Evolutionary conservation across 2,329 filamentous ascomycete genomes (phyloP), one percentile per base, ranked within the genome.

Genomic region (Nigrospora osmanthi): DNA sequence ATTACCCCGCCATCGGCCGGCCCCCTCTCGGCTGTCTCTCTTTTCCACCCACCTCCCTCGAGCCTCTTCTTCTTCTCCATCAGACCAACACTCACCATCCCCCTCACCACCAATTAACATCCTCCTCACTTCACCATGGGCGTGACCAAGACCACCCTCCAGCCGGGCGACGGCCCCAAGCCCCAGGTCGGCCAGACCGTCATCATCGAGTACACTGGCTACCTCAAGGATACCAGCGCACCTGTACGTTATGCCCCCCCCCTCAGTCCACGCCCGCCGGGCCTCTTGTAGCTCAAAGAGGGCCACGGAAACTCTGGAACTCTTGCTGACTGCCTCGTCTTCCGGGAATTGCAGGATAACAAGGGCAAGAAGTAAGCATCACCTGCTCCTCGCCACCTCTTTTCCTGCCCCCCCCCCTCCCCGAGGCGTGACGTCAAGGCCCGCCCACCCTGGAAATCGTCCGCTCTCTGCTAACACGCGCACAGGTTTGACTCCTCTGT

Each of bases 141-240:
- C 65, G 87, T 95, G 59, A 76, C 72, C 48, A 94, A 89, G 74
- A 76, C 73, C 41, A 66, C 78, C 51, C 64, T 83, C 56, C 60
- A 68, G 33, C 66, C 76, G 51, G 90, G 91, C 59, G 75, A 76
- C 58, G 73, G 75, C 46, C 63, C 80, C 57, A 71, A 67, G 52
- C 87, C 91, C 47, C 61, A 68, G 53, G 58, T 61, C 14, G 85
- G 87, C 53, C 81, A 96, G 64, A 79, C 69, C 23, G 87, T 97
- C 59, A 80, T 78, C 60, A 95, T 97, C 61, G 81, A 93, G 69
- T 97, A 97, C 76, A 93, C 85, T 36, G 93, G 93, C 58, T 95
- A 74, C 69, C 76, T 97, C 52, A 86, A 85, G 68, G 83, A 94
- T 59, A 59, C 71, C 17, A 68, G 60, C 52, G 68, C 79, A 63